These are phyloP conservation scores for Hericium coralloides DNA, from an alignment of 768 basidiomycete genomes.

Conservation along the genomic window DNA sequence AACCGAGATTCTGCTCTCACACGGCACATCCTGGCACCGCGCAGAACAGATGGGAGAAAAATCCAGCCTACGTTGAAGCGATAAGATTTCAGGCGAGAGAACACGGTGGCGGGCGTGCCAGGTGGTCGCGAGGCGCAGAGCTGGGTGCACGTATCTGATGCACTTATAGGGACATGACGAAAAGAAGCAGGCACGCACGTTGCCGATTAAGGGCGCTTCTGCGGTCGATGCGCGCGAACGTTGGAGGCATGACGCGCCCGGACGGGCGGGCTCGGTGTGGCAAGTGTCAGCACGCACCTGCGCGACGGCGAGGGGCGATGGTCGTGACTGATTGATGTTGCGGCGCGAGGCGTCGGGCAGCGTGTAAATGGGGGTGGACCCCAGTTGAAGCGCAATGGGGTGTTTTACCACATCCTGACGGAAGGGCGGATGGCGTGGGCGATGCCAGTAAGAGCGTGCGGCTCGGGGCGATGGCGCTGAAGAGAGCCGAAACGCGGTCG, in stretches of 20 bases:
- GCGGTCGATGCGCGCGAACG: background rate
- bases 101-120: too few relatives aligned
- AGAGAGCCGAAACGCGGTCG: background rate
- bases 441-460: background rate
- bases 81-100: too few relatives aligned
- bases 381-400: background rate
- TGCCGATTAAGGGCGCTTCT: background rate
- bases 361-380: background rate
- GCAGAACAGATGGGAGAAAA: too few relatives aligned
- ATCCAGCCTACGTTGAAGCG: too few relatives aligned
- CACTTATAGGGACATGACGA: background rate
- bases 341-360: background rate
- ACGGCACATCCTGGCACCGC: too few relatives aligned
- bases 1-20: too few relatives aligned
- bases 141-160: too few relatives aligned
- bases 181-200: background rate
- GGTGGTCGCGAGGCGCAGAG: too few relatives aligned
- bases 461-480: background rate
- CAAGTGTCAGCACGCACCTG: background rate
- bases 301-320: background rate
- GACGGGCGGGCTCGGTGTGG: background rate
- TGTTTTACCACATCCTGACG: background rate
- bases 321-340: background rate
- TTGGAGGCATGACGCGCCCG: background rate
- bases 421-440: background rate